Evolutionary conservation across 1,284 basidiomycete species (phyloP).

Genomic region (Apiotrichum gracile): DNA sequence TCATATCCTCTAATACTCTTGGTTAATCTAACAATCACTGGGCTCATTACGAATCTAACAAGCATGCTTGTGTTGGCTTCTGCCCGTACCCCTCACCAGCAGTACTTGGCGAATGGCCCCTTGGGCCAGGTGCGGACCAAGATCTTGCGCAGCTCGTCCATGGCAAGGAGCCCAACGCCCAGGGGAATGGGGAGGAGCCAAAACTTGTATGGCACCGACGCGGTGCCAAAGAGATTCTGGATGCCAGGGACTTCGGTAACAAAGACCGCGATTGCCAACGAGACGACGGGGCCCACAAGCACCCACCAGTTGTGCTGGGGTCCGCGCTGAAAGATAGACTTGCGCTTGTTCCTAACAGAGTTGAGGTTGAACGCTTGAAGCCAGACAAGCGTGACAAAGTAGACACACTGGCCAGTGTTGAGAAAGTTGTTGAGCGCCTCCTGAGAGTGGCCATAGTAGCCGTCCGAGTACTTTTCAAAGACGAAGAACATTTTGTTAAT

Average conservation of each 20-base stretch:
- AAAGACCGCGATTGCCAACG: slow-evolving; percentile 53
- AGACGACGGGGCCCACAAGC: slow-evolving; percentile 51
- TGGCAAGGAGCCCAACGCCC: slow-evolving; percentile 27
- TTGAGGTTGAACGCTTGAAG: slow-evolving; percentile 61
- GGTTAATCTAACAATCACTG: too few relatives aligned
- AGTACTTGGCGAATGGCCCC: neutral
- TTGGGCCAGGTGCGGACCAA: slow-evolving; percentile 29
- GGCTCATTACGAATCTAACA: too few relatives aligned
- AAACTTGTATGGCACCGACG: slow-evolving; percentile 52
- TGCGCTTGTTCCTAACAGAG: slow-evolving; percentile 52
- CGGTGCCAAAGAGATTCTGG: slow-evolving; percentile 55
- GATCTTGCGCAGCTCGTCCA: slow-evolving; percentile 49
- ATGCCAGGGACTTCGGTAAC: slow-evolving; percentile 56
- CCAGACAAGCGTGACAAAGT: slow-evolving; percentile 60
- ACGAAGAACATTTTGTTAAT: slow-evolving; percentile 52
- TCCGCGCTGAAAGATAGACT: slow-evolving; percentile 51
- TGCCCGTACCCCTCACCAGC: neutral
- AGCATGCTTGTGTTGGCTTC: too few relatives aligned
- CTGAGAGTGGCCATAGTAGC: slow-evolving; percentile 41
- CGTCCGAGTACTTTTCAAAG: slow-evolving; percentile 51
- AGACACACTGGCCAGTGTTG: slow-evolving; percentile 50
- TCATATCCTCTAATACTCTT: too few relatives aligned
- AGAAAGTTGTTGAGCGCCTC: slow-evolving; percentile 48
- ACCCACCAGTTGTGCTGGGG: slow-evolving; percentile 47
- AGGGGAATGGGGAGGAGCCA: slow-evolving; percentile 52